Evolutionary conservation across 805 yeast genomes (phyloP).

Genomic region (Metschnikowia sp.): DNA sequence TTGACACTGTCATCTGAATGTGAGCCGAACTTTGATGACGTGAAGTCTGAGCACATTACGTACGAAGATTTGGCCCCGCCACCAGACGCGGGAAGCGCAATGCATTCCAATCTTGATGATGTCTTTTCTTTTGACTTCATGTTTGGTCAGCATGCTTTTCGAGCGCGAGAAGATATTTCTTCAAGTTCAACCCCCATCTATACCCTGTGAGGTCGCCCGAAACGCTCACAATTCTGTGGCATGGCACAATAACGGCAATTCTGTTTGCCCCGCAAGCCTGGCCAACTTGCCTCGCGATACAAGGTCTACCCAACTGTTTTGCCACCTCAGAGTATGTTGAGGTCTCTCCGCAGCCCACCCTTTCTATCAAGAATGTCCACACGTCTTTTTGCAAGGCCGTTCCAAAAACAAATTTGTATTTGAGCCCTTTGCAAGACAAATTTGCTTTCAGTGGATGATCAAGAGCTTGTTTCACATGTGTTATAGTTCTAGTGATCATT

Average conservation of each 20-base stretch:
- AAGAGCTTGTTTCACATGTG: slow-evolving; percentile 4
- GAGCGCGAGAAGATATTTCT: slow-evolving; percentile 18
- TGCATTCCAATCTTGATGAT: slow-evolving; percentile 7
- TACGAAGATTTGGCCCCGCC: slow-evolving; percentile 7
- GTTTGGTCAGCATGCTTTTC: slow-evolving; percentile 9
- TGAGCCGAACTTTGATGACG: slow-evolving; percentile 2
- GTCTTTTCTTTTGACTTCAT: slow-evolving; percentile 12
- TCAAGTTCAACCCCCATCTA: slow-evolving; percentile 35
- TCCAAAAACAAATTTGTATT: slow-evolving; percentile 27
- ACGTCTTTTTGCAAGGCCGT: slow-evolving; percentile 36
- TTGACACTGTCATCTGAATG: slow-evolving; percentile 4
- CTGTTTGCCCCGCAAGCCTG: slow-evolving; percentile 39
- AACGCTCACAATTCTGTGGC: slow-evolving; percentile 39
- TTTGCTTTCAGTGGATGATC: slow-evolving; percentile 6
- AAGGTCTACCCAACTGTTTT: slow-evolving; percentile 23
- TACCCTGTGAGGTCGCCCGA: slow-evolving; percentile 34
- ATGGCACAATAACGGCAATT: slow-evolving; percentile 40
- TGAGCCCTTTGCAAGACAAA: slow-evolving; percentile 5
- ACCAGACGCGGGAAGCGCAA: not conserved
- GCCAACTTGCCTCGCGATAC: slow-evolving; percentile 38
- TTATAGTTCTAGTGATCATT: not conserved
- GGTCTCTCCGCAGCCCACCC: slow-evolving; percentile 27
- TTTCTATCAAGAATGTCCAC: slow-evolving; percentile 30
- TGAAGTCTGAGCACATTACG: slow-evolving; percentile 1
- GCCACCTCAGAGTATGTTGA: slow-evolving; percentile 35